These are phyloP conservation scores for Ophiocytium majus DNA, from an alignment of 352 stramenopile genomes.

Conservation along the genomic window DNA sequence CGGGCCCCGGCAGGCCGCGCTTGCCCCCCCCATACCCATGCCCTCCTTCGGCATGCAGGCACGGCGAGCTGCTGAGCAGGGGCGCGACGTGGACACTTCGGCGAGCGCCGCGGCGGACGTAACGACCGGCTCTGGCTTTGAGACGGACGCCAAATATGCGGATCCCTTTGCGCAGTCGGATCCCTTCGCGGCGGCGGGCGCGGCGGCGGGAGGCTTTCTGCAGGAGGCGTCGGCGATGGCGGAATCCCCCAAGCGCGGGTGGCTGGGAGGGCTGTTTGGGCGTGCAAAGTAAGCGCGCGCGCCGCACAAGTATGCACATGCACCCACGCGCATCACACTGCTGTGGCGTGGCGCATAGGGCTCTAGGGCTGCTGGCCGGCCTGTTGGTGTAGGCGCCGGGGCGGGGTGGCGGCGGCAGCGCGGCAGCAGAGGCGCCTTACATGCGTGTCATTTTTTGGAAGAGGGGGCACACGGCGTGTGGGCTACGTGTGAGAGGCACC, in stretches of 20 bases:
- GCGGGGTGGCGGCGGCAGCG: too few species aligned
- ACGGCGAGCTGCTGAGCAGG: too few species aligned
- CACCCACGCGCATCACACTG: too few species aligned
- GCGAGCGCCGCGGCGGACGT: conserved; percentile 30
- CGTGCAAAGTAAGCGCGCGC: background rate
- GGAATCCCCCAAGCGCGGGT: conserved; percentile 24
- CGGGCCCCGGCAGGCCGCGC: background rate
- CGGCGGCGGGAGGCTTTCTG: background rate
- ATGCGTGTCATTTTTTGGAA: too few species aligned
- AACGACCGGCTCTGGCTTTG: conserved; percentile 31
- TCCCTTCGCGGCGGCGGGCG: conserved; percentile 27
- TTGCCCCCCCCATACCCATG: conserved; percentile 30
- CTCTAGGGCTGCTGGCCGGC: too few species aligned
- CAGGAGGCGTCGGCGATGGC: background rate
- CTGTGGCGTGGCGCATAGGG: too few species aligned
- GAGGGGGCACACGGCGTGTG: too few species aligned
- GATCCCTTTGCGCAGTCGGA: conserved; percentile 35
- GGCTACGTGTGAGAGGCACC: too few species aligned
- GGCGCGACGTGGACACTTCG: conserved; percentile 27
- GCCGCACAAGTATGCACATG: too few species aligned
- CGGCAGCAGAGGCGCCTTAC: too few species aligned
- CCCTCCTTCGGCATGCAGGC: background rate
- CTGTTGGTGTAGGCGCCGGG: too few species aligned
- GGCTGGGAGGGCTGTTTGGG: conserved; percentile 31
- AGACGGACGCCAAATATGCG: conserved; percentile 28